Evolutionary conservation across 805 yeast species (phyloP), one percentile per base, ranked within the genome.

Genomic region (Naumovozyma dairenensis): DNA sequence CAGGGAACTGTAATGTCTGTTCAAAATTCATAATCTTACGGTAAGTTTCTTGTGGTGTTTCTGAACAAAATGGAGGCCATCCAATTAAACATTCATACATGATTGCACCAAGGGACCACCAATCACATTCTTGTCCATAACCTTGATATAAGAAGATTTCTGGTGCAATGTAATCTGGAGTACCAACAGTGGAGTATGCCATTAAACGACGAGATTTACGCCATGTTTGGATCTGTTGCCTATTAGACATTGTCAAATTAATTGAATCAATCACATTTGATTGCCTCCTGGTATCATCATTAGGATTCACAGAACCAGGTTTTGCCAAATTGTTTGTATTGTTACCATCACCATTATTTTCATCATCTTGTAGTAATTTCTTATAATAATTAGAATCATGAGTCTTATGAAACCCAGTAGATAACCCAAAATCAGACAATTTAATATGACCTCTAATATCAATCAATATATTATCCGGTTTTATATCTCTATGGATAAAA

Each of bases 61-160:
- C 96, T 0, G 92, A 78, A 62, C 96, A 86, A 59, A 86, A 86
- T 30, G 96, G 96, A 17, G 96, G 96, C 94, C 95, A 86, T 21
- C 96, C 96, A 39, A 86, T 82, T 41, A 86, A 64, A 63, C 96
- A 86, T 67, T 86, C 96, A 59, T 80, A 86, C 96, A 86, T 87
- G 53, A 86, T 86, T 1, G 95, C 94, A 20, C 96, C 96, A 29
- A 86, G 62, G 6, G 94, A 81, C 96, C 96, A 86, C 96, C 96
- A 86, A 59, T 86, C 96, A 62, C 96, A 86, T 54, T 86, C 95
- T 61, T 85, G 94, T 9, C 96, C 94, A 59, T 86, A 86, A 4
- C 96, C 96, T 62, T 86, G 92, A 48, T 85, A 85, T 31, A 84
- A 67, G 49, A 86, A 86, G 40, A 86, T 87, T 55, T 86, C 96